These are phyloP conservation scores for Erysimum cheiri DNA, from an alignment of 441 rosid species.

Conservation along the genomic window DNA sequence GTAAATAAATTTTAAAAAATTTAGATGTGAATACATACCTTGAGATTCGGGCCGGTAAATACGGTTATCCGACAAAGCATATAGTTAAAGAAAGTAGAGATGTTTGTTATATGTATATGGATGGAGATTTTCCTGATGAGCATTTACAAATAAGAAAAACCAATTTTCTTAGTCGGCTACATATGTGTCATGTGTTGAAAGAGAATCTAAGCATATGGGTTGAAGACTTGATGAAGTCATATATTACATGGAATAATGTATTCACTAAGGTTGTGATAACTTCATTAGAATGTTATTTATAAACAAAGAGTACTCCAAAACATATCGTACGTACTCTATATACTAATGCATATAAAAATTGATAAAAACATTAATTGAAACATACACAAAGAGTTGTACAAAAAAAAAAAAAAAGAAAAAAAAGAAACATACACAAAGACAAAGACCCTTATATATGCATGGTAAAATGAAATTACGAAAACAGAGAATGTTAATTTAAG, in stretches of 20 bases:
- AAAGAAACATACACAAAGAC: not conserved
- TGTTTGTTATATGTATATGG: slow-evolving; percentile 1
- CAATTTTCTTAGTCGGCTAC: not conserved
- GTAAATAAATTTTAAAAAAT: slow-evolving; percentile 51
- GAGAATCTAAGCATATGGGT: slow-evolving; percentile 31
- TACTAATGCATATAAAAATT: slow-evolving; percentile 2
- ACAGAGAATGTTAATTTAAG: not conserved
- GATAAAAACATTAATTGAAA: not conserved
- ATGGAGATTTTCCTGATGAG: not conserved
- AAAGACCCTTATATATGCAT: not conserved
- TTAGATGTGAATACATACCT: not conserved
- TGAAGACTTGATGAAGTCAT: slow-evolving; percentile 14
- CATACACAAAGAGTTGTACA: not conserved
- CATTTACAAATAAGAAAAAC: not conserved
- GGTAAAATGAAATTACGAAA: not conserved
- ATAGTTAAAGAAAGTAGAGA: not conserved
- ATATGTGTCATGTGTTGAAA: slow-evolving; percentile 6
- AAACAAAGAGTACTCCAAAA: not conserved
- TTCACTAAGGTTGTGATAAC: not conserved
- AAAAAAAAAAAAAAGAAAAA: too few relatives aligned
- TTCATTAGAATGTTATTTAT: not conserved
- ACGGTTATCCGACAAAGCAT: slow-evolving; percentile 34
- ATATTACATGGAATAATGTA: slow-evolving; percentile 28
- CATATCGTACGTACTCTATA: not conserved
- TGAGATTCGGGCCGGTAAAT: not conserved